Conservation (phyloP, 768 basidiomycete genomes). For the Macrolepiota fuliginosa region DNA sequence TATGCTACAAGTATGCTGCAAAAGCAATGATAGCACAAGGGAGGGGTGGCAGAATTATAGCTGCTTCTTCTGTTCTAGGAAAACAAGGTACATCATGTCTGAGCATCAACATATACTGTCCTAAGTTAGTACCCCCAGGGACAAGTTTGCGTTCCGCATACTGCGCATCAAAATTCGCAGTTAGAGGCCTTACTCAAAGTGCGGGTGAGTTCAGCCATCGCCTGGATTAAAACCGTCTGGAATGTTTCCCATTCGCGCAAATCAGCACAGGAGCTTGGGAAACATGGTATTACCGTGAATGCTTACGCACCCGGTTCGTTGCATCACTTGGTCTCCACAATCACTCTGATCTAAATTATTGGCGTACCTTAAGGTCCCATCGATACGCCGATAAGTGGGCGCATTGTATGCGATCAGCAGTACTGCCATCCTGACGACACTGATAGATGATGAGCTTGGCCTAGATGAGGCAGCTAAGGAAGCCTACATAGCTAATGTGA, state of each 20-base stretch:
- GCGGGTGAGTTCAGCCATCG: slow-evolving; percentile 18
- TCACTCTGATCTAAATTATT: too few species aligned
- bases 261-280: slow-evolving; percentile 16
- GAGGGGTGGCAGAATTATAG: slow-evolving; percentile 42
- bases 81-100: slow-evolving; percentile 29
- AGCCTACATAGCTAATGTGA: too few species aligned
- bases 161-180: slow-evolving; percentile 37
- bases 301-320: slow-evolving; percentile 29
- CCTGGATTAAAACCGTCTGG: not conserved
- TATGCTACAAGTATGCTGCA: slow-evolving; percentile 41
- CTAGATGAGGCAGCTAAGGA: too few species aligned
- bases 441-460: too few species aligned
- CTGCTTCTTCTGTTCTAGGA: slow-evolving; percentile 38
- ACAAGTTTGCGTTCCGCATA: slow-evolving; percentile 20
- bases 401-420: too few species aligned
- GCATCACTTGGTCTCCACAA: not conserved
- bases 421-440: too few species aligned
- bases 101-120: not conserved
- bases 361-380: too few species aligned
- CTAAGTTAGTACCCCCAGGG: not conserved
- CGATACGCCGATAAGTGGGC: too few species aligned
- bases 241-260: slow-evolving; percentile 11
- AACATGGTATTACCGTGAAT: slow-evolving; percentile 31
- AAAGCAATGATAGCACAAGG: slow-evolving; percentile 43
- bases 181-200: slow-evolving; percentile 38